These are phyloP conservation scores for Chlamydomonas asymmetrica DNA, from an alignment of 139 green algal species.

Conservation along the genomic window DNA sequence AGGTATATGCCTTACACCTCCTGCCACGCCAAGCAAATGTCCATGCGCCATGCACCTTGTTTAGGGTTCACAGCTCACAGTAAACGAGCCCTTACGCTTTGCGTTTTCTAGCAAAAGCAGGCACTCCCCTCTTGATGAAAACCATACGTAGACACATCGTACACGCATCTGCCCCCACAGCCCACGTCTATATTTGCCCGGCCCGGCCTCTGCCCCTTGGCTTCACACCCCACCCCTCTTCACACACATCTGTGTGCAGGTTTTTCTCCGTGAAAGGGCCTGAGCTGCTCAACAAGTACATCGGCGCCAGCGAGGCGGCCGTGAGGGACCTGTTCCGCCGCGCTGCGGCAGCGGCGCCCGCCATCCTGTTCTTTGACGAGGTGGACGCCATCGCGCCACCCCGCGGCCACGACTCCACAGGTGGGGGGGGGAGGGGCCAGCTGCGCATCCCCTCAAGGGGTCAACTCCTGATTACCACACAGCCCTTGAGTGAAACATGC, in stretches of 20 bases:
- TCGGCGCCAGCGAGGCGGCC: constrained; percentile 90
- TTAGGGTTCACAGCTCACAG: too few relatives aligned
- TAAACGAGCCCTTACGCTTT: too few relatives aligned
- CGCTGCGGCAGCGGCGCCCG: constrained; percentile 84
- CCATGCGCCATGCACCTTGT: too few relatives aligned
- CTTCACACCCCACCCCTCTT: background rate
- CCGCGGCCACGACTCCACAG: constrained; percentile 90
- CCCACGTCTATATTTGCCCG: background rate
- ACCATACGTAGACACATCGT: background rate
- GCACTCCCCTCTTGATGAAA: too few relatives aligned
- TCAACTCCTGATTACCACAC: background rate
- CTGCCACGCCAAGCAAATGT: too few relatives aligned
- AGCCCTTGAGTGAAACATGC: too few relatives aligned
- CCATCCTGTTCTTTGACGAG: constrained; percentile 99
- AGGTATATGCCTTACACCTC: too few relatives aligned
- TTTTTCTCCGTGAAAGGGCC: constrained; percentile 81
- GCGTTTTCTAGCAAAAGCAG: too few relatives aligned
- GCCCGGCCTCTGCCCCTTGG: background rate
- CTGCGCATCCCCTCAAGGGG: background rate
- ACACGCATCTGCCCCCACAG: too few relatives aligned
- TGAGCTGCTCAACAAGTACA: constrained; percentile 99
- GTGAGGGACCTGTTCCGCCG: constrained; percentile 90
- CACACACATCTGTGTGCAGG: background rate
- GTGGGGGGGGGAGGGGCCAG: constrained; percentile 1
- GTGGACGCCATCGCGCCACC: constrained; percentile 96